Evolutionary conservation across 164 flowering plant species (phyloP).

Genomic region (Cinnamomum micranthum): DNA sequence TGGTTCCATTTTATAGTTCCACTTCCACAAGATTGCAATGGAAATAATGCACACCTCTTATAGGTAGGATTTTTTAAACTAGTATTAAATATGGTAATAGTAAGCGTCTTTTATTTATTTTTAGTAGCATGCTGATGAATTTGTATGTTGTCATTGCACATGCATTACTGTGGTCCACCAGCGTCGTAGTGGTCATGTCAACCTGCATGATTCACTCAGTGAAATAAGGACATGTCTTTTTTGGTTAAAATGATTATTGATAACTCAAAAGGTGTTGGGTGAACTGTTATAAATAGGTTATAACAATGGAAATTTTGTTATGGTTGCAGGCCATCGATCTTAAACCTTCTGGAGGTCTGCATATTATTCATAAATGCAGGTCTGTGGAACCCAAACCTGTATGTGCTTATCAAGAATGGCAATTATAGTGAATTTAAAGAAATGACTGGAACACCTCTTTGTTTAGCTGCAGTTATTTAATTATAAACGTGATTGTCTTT

Average conservation of each 20-base stretch:
- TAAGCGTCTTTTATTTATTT: too few relatives aligned
- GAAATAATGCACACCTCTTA: not conserved
- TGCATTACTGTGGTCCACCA: too few relatives aligned
- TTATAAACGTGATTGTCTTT: not conserved
- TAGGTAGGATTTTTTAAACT: not conserved
- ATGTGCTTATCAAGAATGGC: not conserved
- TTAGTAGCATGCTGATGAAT: too few relatives aligned
- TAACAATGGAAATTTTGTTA: constrained; percentile 7
- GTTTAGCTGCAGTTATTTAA: not conserved
- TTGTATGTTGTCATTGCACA: too few relatives aligned
- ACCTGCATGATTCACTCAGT: not conserved
- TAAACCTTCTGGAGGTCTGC: constrained; percentile 76
- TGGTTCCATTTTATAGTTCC: not conserved
- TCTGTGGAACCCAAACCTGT: constrained; percentile 18
- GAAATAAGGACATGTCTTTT: not conserved
- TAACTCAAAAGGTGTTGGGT: not conserved
- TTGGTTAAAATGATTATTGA: not conserved
- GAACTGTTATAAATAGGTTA: not conserved
- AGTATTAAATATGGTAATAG: too few relatives aligned
- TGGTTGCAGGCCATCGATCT: constrained; percentile 71
- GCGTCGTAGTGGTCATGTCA: not conserved
- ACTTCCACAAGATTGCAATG: not conserved
- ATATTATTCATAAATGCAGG: constrained; percentile 59
- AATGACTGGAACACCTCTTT: not conserved
- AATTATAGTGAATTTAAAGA: not conserved